phyloP scores from a whole-genome alignment of 495 filamentous ascomycete species.

The Parachaetomium inaequale region DNA sequence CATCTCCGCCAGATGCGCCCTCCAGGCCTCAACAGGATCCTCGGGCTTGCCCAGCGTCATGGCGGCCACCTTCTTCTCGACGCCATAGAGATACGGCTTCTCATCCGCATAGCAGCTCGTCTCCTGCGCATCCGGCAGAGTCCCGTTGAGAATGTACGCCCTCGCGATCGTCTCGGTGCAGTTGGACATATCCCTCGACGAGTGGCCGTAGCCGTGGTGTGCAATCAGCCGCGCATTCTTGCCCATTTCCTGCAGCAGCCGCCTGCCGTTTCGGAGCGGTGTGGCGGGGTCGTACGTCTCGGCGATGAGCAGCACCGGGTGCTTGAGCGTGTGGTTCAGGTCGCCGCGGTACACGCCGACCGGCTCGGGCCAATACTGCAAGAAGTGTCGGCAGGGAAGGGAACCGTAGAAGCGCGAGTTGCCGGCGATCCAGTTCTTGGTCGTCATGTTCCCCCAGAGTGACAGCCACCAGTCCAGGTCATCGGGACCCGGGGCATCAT shows the following conservation, averaged over 20 bases:
- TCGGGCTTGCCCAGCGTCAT: not conserved
- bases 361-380: conserved; percentile 41
- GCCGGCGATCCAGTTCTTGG: conserved; percentile 42
- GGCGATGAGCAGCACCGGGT: conserved; percentile 44
- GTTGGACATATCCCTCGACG: conserved; percentile 38
- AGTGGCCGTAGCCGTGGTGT: conserved; percentile 49
- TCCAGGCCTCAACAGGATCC: conserved; percentile 30
- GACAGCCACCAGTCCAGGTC: conserved; percentile 43
- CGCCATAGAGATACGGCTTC: conserved; percentile 43
- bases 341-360: conserved; percentile 45
- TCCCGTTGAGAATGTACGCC: conserved; percentile 38
- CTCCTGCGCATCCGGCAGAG: conserved; percentile 36
- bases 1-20: conserved; percentile 30
- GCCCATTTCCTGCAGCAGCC: conserved; percentile 43
- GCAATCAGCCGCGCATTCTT: conserved; percentile 41
- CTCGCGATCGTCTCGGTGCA: conserved; percentile 42
- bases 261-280: conserved; percentile 44
- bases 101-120: conserved; percentile 42
- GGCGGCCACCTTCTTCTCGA: conserved; percentile 6
- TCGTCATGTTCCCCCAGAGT: conserved; percentile 44
- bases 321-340: conserved; percentile 39
- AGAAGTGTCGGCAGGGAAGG: conserved; percentile 43
- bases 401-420: conserved; percentile 42
- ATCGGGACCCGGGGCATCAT: conserved; percentile 40
- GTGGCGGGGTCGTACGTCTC: conserved; percentile 49